These are phyloP conservation scores for Echinosophora koreensis DNA, from an alignment of 306 rosid genomes.

Conservation along the genomic window DNA sequence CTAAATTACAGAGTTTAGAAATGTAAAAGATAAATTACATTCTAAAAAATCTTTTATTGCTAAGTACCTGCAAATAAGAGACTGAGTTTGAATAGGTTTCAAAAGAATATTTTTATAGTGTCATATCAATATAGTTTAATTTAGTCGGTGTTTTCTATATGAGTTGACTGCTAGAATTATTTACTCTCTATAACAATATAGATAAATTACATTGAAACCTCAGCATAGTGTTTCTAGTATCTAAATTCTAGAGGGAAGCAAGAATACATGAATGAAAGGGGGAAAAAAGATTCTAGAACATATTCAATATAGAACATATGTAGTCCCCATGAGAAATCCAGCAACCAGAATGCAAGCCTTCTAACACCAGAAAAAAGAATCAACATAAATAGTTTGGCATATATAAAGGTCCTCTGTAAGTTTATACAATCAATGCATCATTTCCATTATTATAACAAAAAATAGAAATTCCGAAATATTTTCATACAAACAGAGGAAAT, in stretches of 20 bases:
- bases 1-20: no score
- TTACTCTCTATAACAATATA: no score
- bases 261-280: neutral
- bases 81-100: no score
- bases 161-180: no score
- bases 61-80: no score
- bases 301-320: neutral
- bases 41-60: no score
- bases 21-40: no score
- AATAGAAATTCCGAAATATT: neutral
- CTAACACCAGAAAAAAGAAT: neutral
- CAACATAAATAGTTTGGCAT: neutral
- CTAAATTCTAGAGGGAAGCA: neutral
- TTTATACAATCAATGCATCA: conserved; percentile 13
- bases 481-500: neutral
- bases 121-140: no score
- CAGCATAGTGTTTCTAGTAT: no score
- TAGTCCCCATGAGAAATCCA: neutral
- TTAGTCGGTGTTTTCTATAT: no score
- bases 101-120: no score
- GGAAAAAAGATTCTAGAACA: neutral
- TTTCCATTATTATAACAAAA: conserved; percentile 22
- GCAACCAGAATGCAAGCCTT: neutral
- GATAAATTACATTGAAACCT: no score
- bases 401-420: neutral